These are phyloP conservation scores for Trichoderma reesei DNA, from an alignment of 495 filamentous ascomycete species.

Conservation along the genomic window DNA sequence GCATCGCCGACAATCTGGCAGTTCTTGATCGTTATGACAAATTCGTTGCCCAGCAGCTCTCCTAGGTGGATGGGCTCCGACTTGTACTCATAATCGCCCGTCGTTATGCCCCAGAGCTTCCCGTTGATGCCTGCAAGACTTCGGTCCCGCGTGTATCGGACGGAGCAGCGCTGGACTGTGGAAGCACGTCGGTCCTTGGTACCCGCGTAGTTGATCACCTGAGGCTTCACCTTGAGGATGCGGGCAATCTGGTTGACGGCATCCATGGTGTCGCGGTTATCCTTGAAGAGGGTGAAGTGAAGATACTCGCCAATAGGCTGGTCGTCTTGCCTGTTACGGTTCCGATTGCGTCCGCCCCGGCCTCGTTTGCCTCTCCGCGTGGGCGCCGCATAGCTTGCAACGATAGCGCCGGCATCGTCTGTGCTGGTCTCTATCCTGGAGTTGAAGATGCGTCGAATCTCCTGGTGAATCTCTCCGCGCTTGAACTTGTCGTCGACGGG, in stretches of 20 bases:
- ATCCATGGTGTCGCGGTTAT: constrained; percentile 98
- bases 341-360: constrained; percentile 21
- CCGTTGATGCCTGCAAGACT: constrained; percentile 53
- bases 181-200: constrained; percentile 90
- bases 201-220: constrained; percentile 74
- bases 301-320: constrained; percentile 64
- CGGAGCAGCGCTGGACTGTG: constrained; percentile 76
- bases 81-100: constrained; percentile 73
- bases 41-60: constrained; percentile 80
- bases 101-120: constrained; percentile 47
- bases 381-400: background rate
- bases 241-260: constrained; percentile 62
- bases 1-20: constrained; percentile 52
- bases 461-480: constrained; percentile 31
- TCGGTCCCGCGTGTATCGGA: constrained; percentile 52
- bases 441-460: constrained; percentile 37
- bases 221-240: constrained; percentile 54
- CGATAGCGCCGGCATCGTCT: constrained; percentile 18
- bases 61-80: constrained; percentile 65
- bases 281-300: constrained; percentile 93
- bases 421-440: constrained; percentile 25
- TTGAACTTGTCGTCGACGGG: constrained; percentile 28
- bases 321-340: constrained; percentile 11
- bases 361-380: constrained; percentile 25
- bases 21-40: constrained; percentile 79